phyloP scores from a whole-genome alignment of 2,329 filamentous ascomycete species.

The Neophaeococcomyces aloes region DNA sequence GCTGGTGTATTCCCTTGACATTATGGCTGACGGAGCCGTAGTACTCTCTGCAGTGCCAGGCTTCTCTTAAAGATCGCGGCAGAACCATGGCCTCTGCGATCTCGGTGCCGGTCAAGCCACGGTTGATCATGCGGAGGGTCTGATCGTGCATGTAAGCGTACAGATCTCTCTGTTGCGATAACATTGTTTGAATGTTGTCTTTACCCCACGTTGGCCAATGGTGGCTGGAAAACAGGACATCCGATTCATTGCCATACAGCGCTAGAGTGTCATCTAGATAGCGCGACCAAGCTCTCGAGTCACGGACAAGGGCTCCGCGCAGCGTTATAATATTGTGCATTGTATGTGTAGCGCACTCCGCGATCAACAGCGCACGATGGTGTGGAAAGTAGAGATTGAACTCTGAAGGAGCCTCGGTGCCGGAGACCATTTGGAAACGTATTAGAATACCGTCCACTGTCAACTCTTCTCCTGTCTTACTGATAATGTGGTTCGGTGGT shows the following conservation, averaged over 20 bases:
- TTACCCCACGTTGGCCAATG: constrained; percentile 36
- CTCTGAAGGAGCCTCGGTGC: constrained; percentile 35
- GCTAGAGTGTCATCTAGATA: constrained; percentile 34
- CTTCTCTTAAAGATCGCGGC: constrained; percentile 25
- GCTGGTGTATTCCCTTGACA: constrained; percentile 31
- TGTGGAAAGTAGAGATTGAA: constrained; percentile 35
- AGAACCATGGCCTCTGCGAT: constrained; percentile 32
- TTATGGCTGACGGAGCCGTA: constrained; percentile 33
- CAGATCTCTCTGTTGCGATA: constrained; percentile 31
- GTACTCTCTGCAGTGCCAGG: constrained; percentile 28
- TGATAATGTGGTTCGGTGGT: constrained; percentile 27
- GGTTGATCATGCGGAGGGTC: constrained; percentile 31
- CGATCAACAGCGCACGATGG: constrained; percentile 28
- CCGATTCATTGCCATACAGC: constrained; percentile 25
- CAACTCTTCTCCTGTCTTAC: constrained; percentile 24
- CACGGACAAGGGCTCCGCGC: constrained; percentile 33
- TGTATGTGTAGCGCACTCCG: constrained; percentile 32
- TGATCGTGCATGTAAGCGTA: constrained; percentile 35
- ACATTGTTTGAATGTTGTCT: constrained; percentile 19
- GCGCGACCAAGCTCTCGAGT: constrained; percentile 31
- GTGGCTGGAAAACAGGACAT: constrained; percentile 32
- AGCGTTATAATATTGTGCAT: constrained; percentile 36
- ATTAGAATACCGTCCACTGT: constrained; percentile 30
- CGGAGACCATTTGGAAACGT: constrained; percentile 33
- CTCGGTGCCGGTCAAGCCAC: constrained; percentile 29